Conservation (phyloP, 129 eudicot genomes). For the Helichrysum umbraculigerum region DNA sequence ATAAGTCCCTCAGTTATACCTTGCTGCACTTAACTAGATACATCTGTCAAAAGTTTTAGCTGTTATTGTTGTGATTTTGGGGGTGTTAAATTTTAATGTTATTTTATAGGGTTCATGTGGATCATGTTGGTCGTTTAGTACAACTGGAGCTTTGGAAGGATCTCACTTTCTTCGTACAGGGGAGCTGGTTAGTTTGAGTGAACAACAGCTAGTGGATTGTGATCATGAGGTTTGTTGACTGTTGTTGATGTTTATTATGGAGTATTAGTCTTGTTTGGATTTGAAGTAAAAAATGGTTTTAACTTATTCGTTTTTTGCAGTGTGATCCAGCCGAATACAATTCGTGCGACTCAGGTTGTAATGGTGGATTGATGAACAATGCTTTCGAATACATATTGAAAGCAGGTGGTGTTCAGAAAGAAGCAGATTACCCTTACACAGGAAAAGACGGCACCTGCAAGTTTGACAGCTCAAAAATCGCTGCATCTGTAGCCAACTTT, state of each 20-base stretch:
- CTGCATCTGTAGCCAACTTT: slow-evolving; percentile 76
- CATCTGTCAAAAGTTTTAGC: background rate
- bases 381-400: slow-evolving; percentile 79
- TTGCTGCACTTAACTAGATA: background rate
- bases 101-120: slow-evolving; percentile 79
- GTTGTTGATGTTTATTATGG: too few relatives aligned
- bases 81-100: background rate
- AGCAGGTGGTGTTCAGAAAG: slow-evolving; percentile 70
- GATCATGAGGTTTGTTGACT: slow-evolving; percentile 76
- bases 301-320: slow-evolving; percentile 31
- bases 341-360: slow-evolving; percentile 81
- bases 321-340: slow-evolving; percentile 67
- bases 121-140: slow-evolving; percentile 94
- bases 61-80: background rate
- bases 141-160: slow-evolving; percentile 89
- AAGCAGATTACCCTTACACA: slow-evolving; percentile 78
- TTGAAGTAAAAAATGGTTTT: background rate
- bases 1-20: background rate
- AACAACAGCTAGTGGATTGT: slow-evolving; percentile 95
- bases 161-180: slow-evolving; percentile 79
- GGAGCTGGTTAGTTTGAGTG: slow-evolving; percentile 88
- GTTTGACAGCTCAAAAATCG: slow-evolving; percentile 66
- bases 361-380: slow-evolving; percentile 88
- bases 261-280: background rate
- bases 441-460: slow-evolving; percentile 69